Conservation (phyloP, 352 stramenopile genomes). For the Phytopythium delawarense region DNA sequence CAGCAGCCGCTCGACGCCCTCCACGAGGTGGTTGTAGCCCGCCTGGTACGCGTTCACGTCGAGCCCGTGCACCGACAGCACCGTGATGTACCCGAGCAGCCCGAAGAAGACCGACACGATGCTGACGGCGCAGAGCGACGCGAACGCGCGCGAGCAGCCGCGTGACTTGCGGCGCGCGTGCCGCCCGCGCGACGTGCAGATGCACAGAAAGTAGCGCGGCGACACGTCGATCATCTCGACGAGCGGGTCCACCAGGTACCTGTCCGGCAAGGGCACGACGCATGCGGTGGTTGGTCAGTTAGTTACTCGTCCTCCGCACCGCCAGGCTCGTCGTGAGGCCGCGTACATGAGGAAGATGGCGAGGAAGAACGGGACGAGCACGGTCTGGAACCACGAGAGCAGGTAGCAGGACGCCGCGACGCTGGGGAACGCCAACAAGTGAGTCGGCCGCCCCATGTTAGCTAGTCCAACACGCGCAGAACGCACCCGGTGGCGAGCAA, state of each 20-base stretch:
- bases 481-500: slow-evolving; percentile 71
- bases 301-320: not conserved
- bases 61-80: slow-evolving; percentile 80
- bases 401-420: slow-evolving; percentile 76
- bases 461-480: no score
- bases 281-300: no score
- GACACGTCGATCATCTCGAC: slow-evolving; percentile 88
- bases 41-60: slow-evolving; percentile 80
- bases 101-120: slow-evolving; percentile 87
- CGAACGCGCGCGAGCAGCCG: slow-evolving; percentile 79
- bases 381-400: slow-evolving; percentile 80
- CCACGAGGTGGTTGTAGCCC: slow-evolving; percentile 73
- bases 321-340: not conserved
- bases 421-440: slow-evolving; percentile 15
- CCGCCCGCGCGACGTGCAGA: slow-evolving; percentile 76
- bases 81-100: slow-evolving; percentile 83
- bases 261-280: slow-evolving; percentile 4
- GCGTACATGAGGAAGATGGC: slow-evolving; percentile 85
- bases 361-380: slow-evolving; percentile 86
- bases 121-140: slow-evolving; percentile 77
- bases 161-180: slow-evolving; percentile 71
- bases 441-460: not conserved
- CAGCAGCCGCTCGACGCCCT: slow-evolving; percentile 57
- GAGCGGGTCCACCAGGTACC: slow-evolving; percentile 81
- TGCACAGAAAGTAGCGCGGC: slow-evolving; percentile 81